Conservation (phyloP, 352 stramenopile species). For the Phytophthora citricola region DNA sequence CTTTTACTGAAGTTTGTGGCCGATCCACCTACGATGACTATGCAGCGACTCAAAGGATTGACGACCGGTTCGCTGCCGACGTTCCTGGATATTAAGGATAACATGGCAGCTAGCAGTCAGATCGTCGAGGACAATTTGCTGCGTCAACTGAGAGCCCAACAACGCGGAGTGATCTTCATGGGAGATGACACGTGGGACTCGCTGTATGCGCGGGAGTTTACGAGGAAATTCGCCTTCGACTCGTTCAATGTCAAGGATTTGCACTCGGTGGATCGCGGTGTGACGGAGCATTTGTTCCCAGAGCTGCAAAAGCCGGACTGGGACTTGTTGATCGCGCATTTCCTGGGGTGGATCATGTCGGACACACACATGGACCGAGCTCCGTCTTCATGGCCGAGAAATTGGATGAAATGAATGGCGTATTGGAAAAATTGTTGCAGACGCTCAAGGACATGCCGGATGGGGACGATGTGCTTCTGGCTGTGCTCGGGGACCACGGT, state of each 20-base stretch:
- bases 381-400: slow-evolving; percentile 95
- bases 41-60: slow-evolving; percentile 97
- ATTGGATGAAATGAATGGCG: slow-evolving; percentile 95
- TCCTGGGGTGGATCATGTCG: slow-evolving; percentile 97
- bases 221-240: slow-evolving; percentile 94
- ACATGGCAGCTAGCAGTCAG: slow-evolving; percentile 88
- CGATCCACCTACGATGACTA: slow-evolving; percentile 98
- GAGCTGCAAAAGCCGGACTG: slow-evolving; percentile 73
- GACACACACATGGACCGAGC: slow-evolving; percentile 96
- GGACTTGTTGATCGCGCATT: slow-evolving; percentile 88
- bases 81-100: slow-evolving; percentile 97
- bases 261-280: slow-evolving; percentile 97
- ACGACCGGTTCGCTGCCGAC: slow-evolving; percentile 97
- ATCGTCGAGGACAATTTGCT: slow-evolving; percentile 98
- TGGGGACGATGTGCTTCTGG: slow-evolving; percentile 86
- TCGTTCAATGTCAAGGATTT: slow-evolving; percentile 99
- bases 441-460: slow-evolving; percentile 54
- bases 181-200: slow-evolving; percentile 99
- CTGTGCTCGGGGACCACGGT: slow-evolving; percentile 98
- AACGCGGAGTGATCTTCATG: slow-evolving; percentile 93
- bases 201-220: slow-evolving; percentile 93
- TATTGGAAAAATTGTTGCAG: slow-evolving; percentile 81
- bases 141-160: slow-evolving; percentile 73
- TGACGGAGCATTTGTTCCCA: slow-evolving; percentile 75
- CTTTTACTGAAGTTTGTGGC: slow-evolving; percentile 95